These are phyloP conservation scores for Starmerella bombicola DNA, from an alignment of 805 yeast genomes.

Conservation along the genomic window DNA sequence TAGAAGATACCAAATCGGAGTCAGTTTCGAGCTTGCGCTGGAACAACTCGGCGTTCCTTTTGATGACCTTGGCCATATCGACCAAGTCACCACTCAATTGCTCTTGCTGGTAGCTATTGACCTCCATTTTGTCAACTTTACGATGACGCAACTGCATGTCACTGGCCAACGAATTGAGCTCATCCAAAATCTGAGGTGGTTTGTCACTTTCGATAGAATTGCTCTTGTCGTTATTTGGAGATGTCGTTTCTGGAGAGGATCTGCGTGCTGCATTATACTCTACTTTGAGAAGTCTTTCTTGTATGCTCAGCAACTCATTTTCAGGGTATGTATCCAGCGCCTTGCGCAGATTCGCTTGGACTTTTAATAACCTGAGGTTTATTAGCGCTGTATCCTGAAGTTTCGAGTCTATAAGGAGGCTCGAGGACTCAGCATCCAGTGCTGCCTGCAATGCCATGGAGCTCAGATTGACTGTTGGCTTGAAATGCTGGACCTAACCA, in stretches of 20 bases:
- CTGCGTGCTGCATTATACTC: constrained; percentile 8
- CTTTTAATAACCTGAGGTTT: constrained; percentile 13
- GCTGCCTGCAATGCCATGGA: constrained; percentile 3
- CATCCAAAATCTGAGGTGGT: constrained; percentile 9
- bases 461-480: too few species aligned
- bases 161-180: constrained; percentile 14
- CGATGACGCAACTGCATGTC: constrained; percentile 9
- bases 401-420: constrained; percentile 12
- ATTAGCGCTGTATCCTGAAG: constrained; percentile 7
- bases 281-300: constrained; percentile 14
- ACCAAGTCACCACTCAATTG: constrained; percentile 39
- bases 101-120: constrained; percentile 32
- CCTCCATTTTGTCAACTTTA: constrained; percentile 19
- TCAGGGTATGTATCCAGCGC: background rate
- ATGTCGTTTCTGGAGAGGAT: background rate
- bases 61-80: constrained; percentile 38
- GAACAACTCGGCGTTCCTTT: constrained; percentile 37
- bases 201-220: background rate
- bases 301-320: constrained; percentile 6
- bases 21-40: constrained; percentile 31
- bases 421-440: constrained; percentile 12
- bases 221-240: background rate
- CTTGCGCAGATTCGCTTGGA: constrained; percentile 6
- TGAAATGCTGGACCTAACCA: too few species aligned
- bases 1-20: constrained; percentile 26